A percentile compares a stretch with the other conserved stretches of the same genome.
phyloP scores from a whole-genome alignment of 192 early-diverging fungal genomes.

The Coemansia sp. region DNA sequence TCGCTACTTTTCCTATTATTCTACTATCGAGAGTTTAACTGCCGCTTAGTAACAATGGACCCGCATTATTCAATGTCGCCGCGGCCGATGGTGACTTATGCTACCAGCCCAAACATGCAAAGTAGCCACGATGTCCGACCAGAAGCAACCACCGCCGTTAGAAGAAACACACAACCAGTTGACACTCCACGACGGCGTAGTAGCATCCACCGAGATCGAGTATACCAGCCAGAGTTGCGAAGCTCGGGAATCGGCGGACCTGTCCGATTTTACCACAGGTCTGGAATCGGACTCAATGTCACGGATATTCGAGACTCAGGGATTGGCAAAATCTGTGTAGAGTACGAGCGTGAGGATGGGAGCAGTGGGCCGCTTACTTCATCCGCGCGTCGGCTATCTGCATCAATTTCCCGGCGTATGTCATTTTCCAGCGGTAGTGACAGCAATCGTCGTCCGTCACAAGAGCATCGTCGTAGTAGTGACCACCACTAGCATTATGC shows the following conservation, averaged over 20 bases:
- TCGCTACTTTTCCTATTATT: background rate
- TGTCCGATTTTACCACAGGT: background rate
- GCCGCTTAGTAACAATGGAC: background rate
- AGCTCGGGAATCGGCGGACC: conserved; percentile 4
- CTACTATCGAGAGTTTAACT: background rate
- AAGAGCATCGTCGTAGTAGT: background rate
- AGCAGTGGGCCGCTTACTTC: background rate
- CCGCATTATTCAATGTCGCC: background rate
- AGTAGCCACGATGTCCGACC: background rate
- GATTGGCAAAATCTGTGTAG: conserved; percentile 6
- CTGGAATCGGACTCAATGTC: background rate
- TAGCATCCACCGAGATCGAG: background rate
- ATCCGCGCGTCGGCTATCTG: background rate
- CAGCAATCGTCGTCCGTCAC: background rate
- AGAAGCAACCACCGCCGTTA: background rate
- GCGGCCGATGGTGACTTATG: background rate
- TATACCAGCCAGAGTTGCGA: background rate
- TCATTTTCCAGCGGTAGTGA: background rate
- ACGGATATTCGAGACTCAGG: background rate
- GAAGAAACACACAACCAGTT: background rate
- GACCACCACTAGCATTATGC: background rate
- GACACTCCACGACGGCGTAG: background rate
- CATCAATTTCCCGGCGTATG: background rate
- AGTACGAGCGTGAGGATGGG: conserved; percentile 5
- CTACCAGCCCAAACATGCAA: background rate